phyloP scores from a whole-genome alignment of 345 rosid genomes.

The Moricandia arvensis region DNA sequence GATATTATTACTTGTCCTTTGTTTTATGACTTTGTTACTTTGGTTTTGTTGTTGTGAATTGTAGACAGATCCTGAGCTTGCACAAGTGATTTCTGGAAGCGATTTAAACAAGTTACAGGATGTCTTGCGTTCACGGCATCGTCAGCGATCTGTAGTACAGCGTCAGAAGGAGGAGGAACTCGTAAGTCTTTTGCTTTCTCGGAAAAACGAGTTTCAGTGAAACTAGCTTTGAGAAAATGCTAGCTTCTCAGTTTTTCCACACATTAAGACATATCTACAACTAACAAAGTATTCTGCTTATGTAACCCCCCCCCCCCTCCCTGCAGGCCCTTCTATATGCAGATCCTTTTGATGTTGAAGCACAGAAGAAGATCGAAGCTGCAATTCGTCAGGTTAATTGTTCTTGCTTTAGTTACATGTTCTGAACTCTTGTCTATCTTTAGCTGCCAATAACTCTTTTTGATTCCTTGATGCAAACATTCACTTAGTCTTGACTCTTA shows the following conservation, averaged over 20 bases:
- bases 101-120: slow-evolving; percentile 83
- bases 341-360: slow-evolving; percentile 97
- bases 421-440: background rate
- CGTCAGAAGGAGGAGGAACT: slow-evolving; percentile 78
- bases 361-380: slow-evolving; percentile 97
- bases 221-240: background rate
- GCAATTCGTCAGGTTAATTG: slow-evolving; percentile 83
- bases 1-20: background rate
- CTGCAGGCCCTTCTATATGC: slow-evolving; percentile 82
- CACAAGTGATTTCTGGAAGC: slow-evolving; percentile 78
- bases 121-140: slow-evolving; percentile 63
- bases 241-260: background rate
- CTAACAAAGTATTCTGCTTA: slow-evolving; percentile 6
- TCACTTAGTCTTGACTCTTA: too few species aligned
- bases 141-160: slow-evolving; percentile 62
- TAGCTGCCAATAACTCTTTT: background rate
- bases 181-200: slow-evolving; percentile 46
- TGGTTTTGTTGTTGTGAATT: slow-evolving; percentile 18
- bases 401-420: slow-evolving; percentile 12
- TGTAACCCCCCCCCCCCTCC: background rate
- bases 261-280: background rate
- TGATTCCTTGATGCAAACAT: background rate
- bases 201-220: background rate
- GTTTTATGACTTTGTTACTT: slow-evolving; percentile 7
- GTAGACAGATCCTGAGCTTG: slow-evolving; percentile 88